Evolutionary conservation across 1,284 basidiomycete species (phyloP), one percentile per base, ranked within the genome.

Genomic region (Ceratobasidium sp.): DNA sequence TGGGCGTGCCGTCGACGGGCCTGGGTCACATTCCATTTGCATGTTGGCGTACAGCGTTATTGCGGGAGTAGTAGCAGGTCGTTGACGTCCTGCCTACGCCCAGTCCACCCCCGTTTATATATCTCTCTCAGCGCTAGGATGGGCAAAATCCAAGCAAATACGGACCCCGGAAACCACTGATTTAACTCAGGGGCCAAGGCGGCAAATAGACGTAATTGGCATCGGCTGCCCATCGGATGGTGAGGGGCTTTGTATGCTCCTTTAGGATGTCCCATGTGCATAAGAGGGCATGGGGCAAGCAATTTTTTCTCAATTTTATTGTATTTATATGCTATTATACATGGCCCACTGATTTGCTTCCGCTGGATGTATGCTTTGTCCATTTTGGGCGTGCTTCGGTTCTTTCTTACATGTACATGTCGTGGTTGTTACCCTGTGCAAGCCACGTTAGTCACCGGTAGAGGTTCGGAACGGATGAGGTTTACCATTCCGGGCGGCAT

Each of bases 401-500:
- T 45, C n/a, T n/a, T n/a, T n/a, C 62, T 73, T 65, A 75, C 34
- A 64, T 65, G 52, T 62, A 73, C 74, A 75, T 75, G 52, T 73
- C 58, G 62, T 61, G 43, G 43, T 45, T 45, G 43, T 45, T 45
- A 45, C 60, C 72, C 69, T 9, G 14, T 23, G 3, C 21, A 59
- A 70, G 41, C 21, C 50, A 69, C 55, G 55, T 16, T 30, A 46
- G 50, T 36, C 36, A 14, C 39, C 23, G 16, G 50, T 52, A 28
- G 28, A 52, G 50, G 18, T 52, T 52, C 50, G 23, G 39, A 36
- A 61, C 34, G 53, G 48, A 45, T 32, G 45, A 8, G 28, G 30
- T 48, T 73, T 58, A 73, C 73, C 48, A 70, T 61, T 26, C 78
- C 77, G 18, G 92, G 92, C 72, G 92, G 92, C 88, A 92, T 88